Evolutionary conservation across 768 basidiomycete genomes (phyloP).

Genomic region (Dentipellis fragilis): DNA sequence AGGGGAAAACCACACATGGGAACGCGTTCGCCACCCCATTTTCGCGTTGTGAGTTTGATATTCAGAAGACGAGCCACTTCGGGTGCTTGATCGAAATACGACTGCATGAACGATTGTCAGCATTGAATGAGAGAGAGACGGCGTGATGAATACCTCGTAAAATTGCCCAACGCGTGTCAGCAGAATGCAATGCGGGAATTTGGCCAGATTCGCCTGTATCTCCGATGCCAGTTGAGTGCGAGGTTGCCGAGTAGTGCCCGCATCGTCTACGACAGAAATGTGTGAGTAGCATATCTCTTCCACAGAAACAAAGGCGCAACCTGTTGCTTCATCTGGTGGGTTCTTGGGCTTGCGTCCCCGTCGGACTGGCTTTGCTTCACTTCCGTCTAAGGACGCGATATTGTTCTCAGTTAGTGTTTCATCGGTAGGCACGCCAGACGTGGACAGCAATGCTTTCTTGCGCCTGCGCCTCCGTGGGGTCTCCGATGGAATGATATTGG

Average conservation of each 20-base stretch:
- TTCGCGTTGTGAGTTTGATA: slow-evolving; percentile 74
- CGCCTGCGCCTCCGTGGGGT: too few species aligned
- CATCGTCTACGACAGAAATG: not conserved
- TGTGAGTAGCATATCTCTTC: not conserved
- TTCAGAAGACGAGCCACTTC: slow-evolving; percentile 68
- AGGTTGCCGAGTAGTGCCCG: slow-evolving; percentile 1
- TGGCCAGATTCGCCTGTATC: slow-evolving; percentile 59
- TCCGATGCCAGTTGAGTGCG: slow-evolving; percentile 53
- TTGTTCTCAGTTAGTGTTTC: too few species aligned
- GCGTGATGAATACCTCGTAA: slow-evolving; percentile 62
- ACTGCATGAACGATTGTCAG: slow-evolving; percentile 34
- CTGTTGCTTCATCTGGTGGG: too few species aligned
- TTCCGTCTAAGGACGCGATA: too few species aligned
- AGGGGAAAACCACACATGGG: slow-evolving; percentile 91
- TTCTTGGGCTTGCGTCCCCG: too few species aligned
- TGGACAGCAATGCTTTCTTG: too few species aligned
- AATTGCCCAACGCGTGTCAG: slow-evolving; percentile 92
- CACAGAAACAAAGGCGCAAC: too few species aligned
- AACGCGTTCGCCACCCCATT: slow-evolving; percentile 60
- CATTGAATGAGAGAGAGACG: not conserved
- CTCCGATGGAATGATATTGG: too few species aligned
- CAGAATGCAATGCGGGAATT: slow-evolving; percentile 81
- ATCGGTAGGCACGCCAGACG: too few species aligned
- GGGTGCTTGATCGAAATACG: slow-evolving; percentile 86
- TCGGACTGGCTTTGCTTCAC: too few species aligned